Percentiles rank a stretch among this genome's conserved stretches.
These are phyloP conservation scores for Tulasnella sp. DNA, from an alignment of 768 basidiomycete genomes.

Conservation along the genomic window DNA sequence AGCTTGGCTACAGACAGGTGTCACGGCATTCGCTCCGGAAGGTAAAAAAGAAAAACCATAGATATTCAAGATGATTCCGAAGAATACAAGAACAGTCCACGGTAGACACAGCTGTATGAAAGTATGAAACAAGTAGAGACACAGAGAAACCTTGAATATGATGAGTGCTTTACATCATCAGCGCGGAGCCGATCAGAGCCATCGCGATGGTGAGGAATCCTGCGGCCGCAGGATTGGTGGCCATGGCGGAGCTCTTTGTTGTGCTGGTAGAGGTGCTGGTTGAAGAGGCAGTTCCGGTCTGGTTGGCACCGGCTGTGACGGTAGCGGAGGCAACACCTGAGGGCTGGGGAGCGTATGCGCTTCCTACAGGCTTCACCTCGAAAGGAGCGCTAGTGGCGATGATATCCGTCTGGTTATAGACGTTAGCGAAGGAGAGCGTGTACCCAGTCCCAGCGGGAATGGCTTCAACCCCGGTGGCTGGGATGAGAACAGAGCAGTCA, in stretches of 20 bases:
- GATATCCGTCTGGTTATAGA: constrained; percentile 15
- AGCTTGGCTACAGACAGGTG: too few species aligned
- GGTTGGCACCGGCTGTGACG: constrained; percentile 5
- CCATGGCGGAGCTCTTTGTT: neutral
- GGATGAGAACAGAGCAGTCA: constrained; percentile 14
- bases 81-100: neutral
- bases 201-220: neutral
- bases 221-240: neutral
- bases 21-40: too few species aligned
- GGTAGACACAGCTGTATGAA: too few species aligned
- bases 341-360: constrained; percentile 15
- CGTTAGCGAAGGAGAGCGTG: constrained; percentile 8
- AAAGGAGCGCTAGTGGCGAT: constrained; percentile 11
- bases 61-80: neutral
- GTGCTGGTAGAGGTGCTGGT: neutral
- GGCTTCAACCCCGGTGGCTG: neutral
- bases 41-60: too few species aligned
- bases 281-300: neutral
- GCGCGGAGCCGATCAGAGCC: constrained; percentile 6
- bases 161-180: constrained; percentile 10
- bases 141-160: too few species aligned
- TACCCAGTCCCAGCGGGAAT: constrained; percentile 7
- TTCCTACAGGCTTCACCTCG: constrained; percentile 13
- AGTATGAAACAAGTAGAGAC: too few species aligned
- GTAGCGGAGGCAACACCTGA: constrained; percentile 3